Conservation (phyloP, 2,329 filamentous ascomycete genomes). For the Ascochyta rabiei region DNA sequence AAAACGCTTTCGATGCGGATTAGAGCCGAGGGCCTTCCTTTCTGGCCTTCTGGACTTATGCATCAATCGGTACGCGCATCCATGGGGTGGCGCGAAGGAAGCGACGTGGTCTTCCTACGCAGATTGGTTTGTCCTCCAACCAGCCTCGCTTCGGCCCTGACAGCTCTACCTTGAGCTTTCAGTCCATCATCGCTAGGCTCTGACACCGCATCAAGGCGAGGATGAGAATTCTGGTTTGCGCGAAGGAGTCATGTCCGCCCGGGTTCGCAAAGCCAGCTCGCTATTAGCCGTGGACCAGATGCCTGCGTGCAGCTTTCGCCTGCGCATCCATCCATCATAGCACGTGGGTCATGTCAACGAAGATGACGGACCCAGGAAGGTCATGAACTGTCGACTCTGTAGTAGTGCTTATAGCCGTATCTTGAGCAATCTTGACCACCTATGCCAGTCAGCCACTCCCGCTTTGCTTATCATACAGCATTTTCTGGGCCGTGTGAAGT, state of each 20-base stretch:
- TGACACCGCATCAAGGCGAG: not conserved
- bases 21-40: not conserved
- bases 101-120: not conserved
- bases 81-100: not conserved
- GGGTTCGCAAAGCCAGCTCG: not conserved
- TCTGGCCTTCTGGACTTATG: not conserved
- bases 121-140: constrained; percentile 5
- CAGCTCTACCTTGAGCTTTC: constrained; percentile 13
- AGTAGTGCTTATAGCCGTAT: not conserved
- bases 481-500: not conserved
- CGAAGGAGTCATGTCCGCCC: not conserved
- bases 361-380: not conserved
- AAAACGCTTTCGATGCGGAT: not conserved
- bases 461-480: not conserved
- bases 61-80: not conserved
- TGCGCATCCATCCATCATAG: constrained; percentile 5
- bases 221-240: not conserved
- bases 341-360: not conserved
- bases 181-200: not conserved
- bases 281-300: not conserved
- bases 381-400: not conserved
- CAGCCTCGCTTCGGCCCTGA: not conserved
- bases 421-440: constrained; percentile 2
- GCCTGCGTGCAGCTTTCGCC: not conserved
- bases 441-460: constrained; percentile 9